Evolutionary conservation across 495 filamentous ascomycete species (phyloP).

Genomic region (Lepraria neglecta): DNA sequence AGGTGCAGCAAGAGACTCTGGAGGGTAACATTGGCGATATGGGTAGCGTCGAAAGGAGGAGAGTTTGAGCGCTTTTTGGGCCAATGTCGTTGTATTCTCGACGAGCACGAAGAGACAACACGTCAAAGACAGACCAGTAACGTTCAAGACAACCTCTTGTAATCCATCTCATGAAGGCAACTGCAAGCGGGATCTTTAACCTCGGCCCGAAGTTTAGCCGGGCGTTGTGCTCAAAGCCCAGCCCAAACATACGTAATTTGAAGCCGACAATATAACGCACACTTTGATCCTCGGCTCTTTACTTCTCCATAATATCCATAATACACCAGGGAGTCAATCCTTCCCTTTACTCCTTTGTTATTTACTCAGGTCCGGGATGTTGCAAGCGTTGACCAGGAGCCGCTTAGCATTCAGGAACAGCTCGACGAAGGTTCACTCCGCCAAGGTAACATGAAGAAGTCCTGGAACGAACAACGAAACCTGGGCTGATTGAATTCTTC

Average conservation of each 20-base stretch:
- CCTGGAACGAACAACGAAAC: neutral
- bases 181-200: constrained; percentile 1
- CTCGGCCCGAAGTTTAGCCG: constrained; percentile 1
- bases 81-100: neutral
- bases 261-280: constrained; percentile 4
- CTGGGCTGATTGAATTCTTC: neutral
- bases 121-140: too few relatives aligned
- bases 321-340: neutral
- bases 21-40: neutral
- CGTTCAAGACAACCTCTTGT: too few relatives aligned
- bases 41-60: neutral
- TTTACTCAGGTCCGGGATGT: constrained; percentile 33
- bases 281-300: constrained; percentile 1
- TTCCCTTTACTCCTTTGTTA: neutral
- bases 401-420: constrained; percentile 38
- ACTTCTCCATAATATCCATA: neutral
- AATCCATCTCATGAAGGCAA: neutral
- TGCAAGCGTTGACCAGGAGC: constrained; percentile 40
- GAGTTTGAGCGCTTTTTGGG: neutral
- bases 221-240: neutral
- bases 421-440: constrained; percentile 27
- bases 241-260: constrained; percentile 3
- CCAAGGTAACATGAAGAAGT: constrained; percentile 30
- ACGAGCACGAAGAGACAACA: too few relatives aligned
- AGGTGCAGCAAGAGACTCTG: too few relatives aligned